Percentiles rank a stretch among this genome's conserved stretches.
phyloP scores from a whole-genome alignment of 2,329 filamentous ascomycete species.

The Zymoseptoria ardabiliae region DNA sequence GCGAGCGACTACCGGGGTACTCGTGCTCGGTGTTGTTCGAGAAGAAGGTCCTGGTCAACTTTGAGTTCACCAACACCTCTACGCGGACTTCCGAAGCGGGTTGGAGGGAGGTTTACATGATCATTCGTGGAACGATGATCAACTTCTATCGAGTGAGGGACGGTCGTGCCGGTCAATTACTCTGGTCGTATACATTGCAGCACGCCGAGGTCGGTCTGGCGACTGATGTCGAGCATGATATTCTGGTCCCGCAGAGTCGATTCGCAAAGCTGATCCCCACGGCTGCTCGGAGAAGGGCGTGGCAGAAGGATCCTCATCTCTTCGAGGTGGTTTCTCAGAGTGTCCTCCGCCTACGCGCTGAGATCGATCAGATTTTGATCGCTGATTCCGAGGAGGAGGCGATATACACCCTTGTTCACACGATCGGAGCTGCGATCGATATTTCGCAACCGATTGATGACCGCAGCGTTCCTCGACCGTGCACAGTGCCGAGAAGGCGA shows the following conservation, averaged over 20 bases:
- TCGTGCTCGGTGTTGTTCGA: constrained; percentile 27
- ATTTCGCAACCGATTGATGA: constrained; percentile 65
- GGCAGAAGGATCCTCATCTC: constrained; percentile 40
- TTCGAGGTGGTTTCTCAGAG: constrained; percentile 45
- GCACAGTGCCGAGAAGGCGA: constrained; percentile 41
- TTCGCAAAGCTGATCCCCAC: constrained; percentile 40
- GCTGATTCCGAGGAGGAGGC: constrained; percentile 57
- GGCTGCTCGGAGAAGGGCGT: constrained; percentile 32
- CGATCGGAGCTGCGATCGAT: constrained; percentile 65
- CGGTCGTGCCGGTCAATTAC: constrained; percentile 48
- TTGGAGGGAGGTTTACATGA: constrained; percentile 46
- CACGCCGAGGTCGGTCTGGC: constrained; percentile 71
- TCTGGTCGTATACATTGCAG: constrained; percentile 63
- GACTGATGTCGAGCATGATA: constrained; percentile 59
- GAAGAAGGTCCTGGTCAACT: constrained; percentile 26
- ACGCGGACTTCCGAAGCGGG: constrained; percentile 23
- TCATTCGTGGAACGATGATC: constrained; percentile 61
- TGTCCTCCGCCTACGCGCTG: constrained; percentile 63
- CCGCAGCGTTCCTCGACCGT: constrained; percentile 42
- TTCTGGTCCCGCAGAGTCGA: constrained; percentile 37
- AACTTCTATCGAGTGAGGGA: constrained; percentile 57
- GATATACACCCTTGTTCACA: constrained; percentile 63
- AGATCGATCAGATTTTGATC: constrained; percentile 67
- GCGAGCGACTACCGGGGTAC: constrained; percentile 28
- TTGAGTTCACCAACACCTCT: constrained; percentile 29